Evolutionary conservation across 2,329 filamentous ascomycete species (phyloP), one percentile per base, ranked within the genome.

Genomic region (Penicillium thymicola): DNA sequence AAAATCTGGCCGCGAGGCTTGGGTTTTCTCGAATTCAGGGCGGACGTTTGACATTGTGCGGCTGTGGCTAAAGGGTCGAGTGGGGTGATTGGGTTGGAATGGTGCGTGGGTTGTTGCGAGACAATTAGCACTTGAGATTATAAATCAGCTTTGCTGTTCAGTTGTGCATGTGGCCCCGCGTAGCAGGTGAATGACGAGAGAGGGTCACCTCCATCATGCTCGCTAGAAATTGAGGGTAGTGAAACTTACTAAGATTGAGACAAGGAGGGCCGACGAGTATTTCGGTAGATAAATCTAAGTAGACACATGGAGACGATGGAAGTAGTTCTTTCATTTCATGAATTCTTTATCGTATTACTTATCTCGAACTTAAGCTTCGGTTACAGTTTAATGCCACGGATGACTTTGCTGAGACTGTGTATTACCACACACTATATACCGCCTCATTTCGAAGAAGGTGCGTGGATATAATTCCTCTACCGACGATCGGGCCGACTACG

Each of bases 1-100:
- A 64, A 76, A 79, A 37, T 76, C 72, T 30, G 75, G 76, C 36
- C 77, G 74, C 8, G 74, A 72, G 27, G 72, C 74, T 63, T 79
- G 72, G 40, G 75, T 63, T 59, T 75, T 66, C 21, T 67, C 66
- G 58, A 78, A 78, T 36, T 73, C 66, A 28, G 65, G 58, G 10
- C 58, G 28, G 13, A 57, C 56, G 51, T 62, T 70, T 43, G 65
- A 67, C 60, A 68, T 70, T 16, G 54, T 60, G 41, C 61, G 55
- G 14, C 65, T 65, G 37, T 61, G 59, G 47, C 54, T 69, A 28
- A 70, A 50, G 6, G 45, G 38, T 56, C 61, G 61, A 32, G n/a
- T 21, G 5, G 16, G 25, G 23, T 16, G 18, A 23, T 28, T 44
- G 41, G 44, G 16, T 27, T 36, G 41, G 10, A 40, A 37, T 44